These are phyloP conservation scores for Globisporangium megalacanthum DNA, from an alignment of 352 stramenopile genomes.

Conservation along the genomic window DNA sequence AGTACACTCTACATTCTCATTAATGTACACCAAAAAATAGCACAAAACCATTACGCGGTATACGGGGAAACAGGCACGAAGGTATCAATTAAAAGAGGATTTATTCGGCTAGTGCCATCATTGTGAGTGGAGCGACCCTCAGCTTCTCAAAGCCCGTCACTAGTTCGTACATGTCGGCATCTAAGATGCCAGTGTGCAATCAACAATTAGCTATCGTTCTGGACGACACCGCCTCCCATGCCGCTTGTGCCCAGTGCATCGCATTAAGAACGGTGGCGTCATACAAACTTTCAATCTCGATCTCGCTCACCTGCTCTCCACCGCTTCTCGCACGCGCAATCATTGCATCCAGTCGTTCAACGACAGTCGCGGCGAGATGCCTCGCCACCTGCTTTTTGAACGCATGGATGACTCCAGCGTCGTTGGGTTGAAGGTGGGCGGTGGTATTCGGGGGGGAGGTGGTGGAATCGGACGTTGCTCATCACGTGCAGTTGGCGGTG, in stretches of 20 bases:
- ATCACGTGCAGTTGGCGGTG: not conserved
- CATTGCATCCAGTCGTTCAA: not conserved
- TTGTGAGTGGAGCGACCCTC: not conserved
- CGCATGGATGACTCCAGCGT: not conserved
- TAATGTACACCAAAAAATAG: too few species aligned
- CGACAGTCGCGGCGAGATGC: not conserved
- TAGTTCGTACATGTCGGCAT: not conserved
- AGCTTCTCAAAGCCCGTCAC: not conserved
- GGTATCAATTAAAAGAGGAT: not conserved
- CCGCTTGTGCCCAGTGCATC: not conserved
- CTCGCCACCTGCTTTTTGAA: not conserved
- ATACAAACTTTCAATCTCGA: not conserved
- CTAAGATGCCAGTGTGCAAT: not conserved
- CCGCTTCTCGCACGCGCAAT: not conserved
- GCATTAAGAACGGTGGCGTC: not conserved
- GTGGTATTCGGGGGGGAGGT: constrained; percentile 1
- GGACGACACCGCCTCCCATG: not conserved
- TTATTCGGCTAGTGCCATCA: not conserved
- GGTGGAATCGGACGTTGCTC: not conserved
- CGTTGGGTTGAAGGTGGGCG: constrained; percentile 1
- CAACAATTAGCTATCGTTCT: not conserved
- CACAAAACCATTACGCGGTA: too few species aligned
- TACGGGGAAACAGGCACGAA: not conserved
- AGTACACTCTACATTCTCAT: too few species aligned
- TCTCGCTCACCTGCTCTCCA: not conserved